A percentile compares a stretch with the other conserved stretches of the same genome.
Conservation (phyloP, 2,329 filamentous ascomycete genomes). For the Fusarium circinatum region DNA sequence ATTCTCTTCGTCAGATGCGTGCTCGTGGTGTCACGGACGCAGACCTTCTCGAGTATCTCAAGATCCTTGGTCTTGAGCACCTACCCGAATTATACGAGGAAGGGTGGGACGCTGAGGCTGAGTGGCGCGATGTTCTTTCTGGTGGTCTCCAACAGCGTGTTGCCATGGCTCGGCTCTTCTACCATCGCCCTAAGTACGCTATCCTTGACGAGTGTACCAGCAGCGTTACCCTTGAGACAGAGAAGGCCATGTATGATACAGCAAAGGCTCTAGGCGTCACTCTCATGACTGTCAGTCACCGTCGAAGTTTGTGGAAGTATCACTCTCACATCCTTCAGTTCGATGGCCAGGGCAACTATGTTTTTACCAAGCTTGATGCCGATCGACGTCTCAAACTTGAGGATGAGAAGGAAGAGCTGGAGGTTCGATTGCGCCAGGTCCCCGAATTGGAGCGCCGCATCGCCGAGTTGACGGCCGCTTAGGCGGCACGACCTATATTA, state of each 20-base stretch:
- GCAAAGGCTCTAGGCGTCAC: conserved; percentile 93
- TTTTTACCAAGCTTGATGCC: conserved; percentile 91
- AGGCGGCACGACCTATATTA: neutral
- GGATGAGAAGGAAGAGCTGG: conserved; percentile 96
- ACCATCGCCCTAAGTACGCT: conserved; percentile 90
- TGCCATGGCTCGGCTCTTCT: conserved; percentile 94
- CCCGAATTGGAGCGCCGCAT: conserved; percentile 89
- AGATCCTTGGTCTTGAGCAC: conserved; percentile 82
- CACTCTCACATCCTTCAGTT: conserved; percentile 96
- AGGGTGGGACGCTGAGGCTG: conserved; percentile 93
- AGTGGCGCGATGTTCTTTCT: conserved; percentile 95
- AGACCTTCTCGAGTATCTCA: conserved; percentile 81
- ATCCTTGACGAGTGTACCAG: conserved; percentile 98
- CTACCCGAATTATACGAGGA: conserved; percentile 79
- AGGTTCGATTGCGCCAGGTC: conserved; percentile 84
- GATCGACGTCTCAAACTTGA: conserved; percentile 86
- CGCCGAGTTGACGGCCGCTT: conserved; percentile 72
- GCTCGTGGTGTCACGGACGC: conserved; percentile 83
- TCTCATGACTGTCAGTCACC: conserved; percentile 94
- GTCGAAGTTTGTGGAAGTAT: conserved; percentile 94
- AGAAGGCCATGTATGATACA: conserved; percentile 96
- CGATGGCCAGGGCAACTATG: conserved; percentile 89
- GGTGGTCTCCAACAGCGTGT: conserved; percentile 95
- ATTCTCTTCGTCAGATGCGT: conserved; percentile 87
- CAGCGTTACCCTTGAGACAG: conserved; percentile 92